Evolutionary conservation across 208 protist species (phyloP).

Genomic region (Vickermania spadyakhi): DNA sequence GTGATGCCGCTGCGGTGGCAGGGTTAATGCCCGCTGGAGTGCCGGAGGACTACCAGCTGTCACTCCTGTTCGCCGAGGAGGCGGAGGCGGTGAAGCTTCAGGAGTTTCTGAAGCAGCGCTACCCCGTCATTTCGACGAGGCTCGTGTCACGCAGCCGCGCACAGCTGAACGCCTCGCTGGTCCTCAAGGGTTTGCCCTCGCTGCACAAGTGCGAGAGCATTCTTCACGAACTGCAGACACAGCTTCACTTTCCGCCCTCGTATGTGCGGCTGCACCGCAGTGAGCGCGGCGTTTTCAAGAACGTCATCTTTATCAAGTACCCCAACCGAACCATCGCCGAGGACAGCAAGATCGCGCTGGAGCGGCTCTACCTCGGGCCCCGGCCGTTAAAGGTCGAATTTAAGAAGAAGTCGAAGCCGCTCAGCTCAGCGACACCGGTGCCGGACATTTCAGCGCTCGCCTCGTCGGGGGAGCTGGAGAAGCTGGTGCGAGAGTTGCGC

Average conservation of each 20-base stretch:
- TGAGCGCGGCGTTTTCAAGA: slow-evolving; percentile 76
- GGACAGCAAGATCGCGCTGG: slow-evolving; percentile 85
- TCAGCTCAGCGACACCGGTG: slow-evolving; percentile 10
- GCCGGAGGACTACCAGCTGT: slow-evolving; percentile 36
- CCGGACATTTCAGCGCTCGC: not conserved
- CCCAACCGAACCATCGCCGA: slow-evolving; percentile 87
- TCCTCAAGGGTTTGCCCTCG: slow-evolving; percentile 70
- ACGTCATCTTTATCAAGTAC: slow-evolving; percentile 78
- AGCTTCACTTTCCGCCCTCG: slow-evolving; percentile 45
- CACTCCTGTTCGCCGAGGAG: slow-evolving; percentile 63
- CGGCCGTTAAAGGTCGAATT: slow-evolving; percentile 72
- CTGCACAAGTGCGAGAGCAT: slow-evolving; percentile 55
- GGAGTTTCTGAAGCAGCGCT: slow-evolving; percentile 44
- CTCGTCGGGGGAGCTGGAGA: slow-evolving; percentile 24
- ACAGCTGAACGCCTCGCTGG: slow-evolving; percentile 59
- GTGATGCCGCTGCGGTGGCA: not conserved
- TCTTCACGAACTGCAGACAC: slow-evolving; percentile 43
- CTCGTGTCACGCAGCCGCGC: slow-evolving; percentile 47
- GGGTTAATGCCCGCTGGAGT: slow-evolving; percentile 1
- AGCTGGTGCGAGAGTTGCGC: slow-evolving; percentile 66
- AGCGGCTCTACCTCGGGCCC: slow-evolving; percentile 45
- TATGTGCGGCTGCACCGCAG: slow-evolving; percentile 76
- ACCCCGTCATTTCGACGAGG: slow-evolving; percentile 33
- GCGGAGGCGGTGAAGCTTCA: slow-evolving; percentile 51
- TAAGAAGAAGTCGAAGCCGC: slow-evolving; percentile 54